A percentile compares a stretch with the other conserved stretches of the same genome.
phyloP scores from a whole-genome alignment of 768 basidiomycete genomes.

The Macrolepiota dolichaula region DNA sequence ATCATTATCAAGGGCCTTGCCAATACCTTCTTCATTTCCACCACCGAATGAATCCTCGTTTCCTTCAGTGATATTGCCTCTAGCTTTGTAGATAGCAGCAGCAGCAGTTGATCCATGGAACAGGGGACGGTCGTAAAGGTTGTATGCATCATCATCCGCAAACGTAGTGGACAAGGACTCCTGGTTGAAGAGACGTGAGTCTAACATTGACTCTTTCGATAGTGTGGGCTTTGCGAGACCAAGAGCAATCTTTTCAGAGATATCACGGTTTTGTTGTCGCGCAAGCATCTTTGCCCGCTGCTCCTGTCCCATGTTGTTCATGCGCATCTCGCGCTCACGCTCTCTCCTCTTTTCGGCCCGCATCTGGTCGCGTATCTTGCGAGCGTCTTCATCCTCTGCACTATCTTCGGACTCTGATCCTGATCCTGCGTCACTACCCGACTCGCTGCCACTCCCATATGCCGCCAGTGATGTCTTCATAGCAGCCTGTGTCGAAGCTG shows the following conservation, averaged over 20 bases:
- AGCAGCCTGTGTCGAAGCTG: slow-evolving; percentile 63
- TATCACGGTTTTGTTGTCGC: slow-evolving; percentile 96
- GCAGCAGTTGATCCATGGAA: slow-evolving; percentile 96
- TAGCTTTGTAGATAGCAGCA: slow-evolving; percentile 99
- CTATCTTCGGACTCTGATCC: slow-evolving; percentile 41
- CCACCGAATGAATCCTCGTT: slow-evolving; percentile 93
- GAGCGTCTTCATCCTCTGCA: slow-evolving; percentile 81
- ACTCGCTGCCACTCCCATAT: slow-evolving; percentile 78
- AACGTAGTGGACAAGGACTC: slow-evolving; percentile 81
- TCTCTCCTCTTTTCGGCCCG: slow-evolving; percentile 89
- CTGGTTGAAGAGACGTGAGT: slow-evolving; percentile 96
- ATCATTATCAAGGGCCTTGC: slow-evolving; percentile 87
- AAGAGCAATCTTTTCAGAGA: slow-evolving; percentile 97
- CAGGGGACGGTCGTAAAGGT: slow-evolving; percentile 89
- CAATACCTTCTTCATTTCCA: slow-evolving; percentile 94
- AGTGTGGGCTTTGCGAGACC: slow-evolving; percentile 95
- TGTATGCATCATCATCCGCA: slow-evolving; percentile 92
- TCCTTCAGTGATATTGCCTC: slow-evolving; percentile 79
- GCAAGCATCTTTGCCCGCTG: slow-evolving; percentile 95
- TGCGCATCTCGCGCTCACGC: slow-evolving; percentile 95
- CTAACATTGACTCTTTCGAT: slow-evolving; percentile 96
- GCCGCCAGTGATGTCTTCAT: slow-evolving; percentile 76
- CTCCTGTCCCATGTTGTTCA: slow-evolving; percentile 99
- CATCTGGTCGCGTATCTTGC: slow-evolving; percentile 85
- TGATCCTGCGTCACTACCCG: slow-evolving; percentile 53